Evolutionary conservation across 306 rosid species (phyloP).

Genomic region (Vigna hirtella): DNA sequence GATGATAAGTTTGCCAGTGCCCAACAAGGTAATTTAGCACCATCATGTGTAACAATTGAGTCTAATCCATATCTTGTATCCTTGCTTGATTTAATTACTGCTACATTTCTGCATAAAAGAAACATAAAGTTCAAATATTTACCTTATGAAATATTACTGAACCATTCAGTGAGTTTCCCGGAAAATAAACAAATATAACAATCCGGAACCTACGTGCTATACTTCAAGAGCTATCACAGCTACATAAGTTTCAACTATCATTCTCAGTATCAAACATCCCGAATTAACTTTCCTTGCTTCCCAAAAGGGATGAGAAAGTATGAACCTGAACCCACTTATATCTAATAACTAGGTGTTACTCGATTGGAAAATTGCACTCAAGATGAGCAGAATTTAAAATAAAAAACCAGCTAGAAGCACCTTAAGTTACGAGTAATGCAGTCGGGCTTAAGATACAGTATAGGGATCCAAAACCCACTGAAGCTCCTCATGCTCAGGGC

Average conservation of each 20-base stretch:
- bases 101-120: conserved; percentile 70
- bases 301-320: conserved; percentile 17
- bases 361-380: conserved; percentile 8
- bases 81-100: conserved; percentile 87
- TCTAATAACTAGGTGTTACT: neutral
- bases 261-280: conserved; percentile 17
- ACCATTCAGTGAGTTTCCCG: neutral
- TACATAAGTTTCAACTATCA: conserved; percentile 30
- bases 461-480: neutral
- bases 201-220: neutral
- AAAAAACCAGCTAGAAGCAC: neutral
- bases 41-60: conserved; percentile 93
- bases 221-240: conserved; percentile 20
- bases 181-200: conserved; percentile 18
- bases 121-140: conserved; percentile 24
- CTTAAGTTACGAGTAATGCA: neutral
- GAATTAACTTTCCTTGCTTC: neutral
- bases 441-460: neutral
- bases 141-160: neutral
- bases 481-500: conserved; percentile 1
- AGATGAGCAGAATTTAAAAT: neutral
- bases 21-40: conserved; percentile 83
- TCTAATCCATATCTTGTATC: conserved; percentile 89
- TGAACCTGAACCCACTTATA: neutral
- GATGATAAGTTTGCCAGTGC: conserved; percentile 68